Evolutionary conservation across 129 eudicot genomes (phyloP).

Genomic region (Flaveria robusta): DNA sequence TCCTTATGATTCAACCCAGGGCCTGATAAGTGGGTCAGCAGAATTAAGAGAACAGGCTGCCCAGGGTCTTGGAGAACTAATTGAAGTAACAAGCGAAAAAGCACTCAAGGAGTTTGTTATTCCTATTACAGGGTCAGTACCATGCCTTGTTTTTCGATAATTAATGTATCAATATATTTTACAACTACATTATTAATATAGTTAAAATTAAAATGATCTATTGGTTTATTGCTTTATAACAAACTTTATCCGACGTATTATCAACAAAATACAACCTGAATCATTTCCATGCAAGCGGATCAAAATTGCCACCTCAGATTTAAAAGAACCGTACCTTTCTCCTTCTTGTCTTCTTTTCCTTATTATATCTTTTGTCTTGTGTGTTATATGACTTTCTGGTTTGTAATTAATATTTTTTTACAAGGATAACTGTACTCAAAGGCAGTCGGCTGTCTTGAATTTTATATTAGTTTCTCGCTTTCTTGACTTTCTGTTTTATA

Average conservation of each 20-base stretch:
- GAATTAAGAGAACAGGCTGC: slow-evolving; percentile 98
- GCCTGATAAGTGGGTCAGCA: slow-evolving; percentile 94
- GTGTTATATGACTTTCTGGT: neutral
- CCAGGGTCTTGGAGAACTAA: slow-evolving; percentile 92
- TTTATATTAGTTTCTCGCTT: neutral
- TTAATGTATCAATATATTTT: neutral
- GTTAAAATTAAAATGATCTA: neutral
- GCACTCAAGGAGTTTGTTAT: slow-evolving; percentile 86
- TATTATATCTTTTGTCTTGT: neutral
- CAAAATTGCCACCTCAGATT: neutral
- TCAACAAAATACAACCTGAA: neutral
- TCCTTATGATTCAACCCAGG: slow-evolving; percentile 41
- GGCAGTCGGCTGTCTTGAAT: neutral
- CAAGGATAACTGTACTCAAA: neutral
- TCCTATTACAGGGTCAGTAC: slow-evolving; percentile 89
- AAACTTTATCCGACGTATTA: neutral
- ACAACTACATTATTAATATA: neutral
- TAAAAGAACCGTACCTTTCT: neutral
- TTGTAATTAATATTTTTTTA: neutral
- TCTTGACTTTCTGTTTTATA: slow-evolving; percentile 13
- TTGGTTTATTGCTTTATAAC: neutral
- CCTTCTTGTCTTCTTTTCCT: neutral
- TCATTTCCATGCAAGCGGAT: neutral
- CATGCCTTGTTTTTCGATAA: neutral
- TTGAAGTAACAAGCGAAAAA: slow-evolving; percentile 93